These are phyloP conservation scores for Lachnellula cervina DNA, from an alignment of 2,329 filamentous ascomycete genomes.

Conservation along the genomic window DNA sequence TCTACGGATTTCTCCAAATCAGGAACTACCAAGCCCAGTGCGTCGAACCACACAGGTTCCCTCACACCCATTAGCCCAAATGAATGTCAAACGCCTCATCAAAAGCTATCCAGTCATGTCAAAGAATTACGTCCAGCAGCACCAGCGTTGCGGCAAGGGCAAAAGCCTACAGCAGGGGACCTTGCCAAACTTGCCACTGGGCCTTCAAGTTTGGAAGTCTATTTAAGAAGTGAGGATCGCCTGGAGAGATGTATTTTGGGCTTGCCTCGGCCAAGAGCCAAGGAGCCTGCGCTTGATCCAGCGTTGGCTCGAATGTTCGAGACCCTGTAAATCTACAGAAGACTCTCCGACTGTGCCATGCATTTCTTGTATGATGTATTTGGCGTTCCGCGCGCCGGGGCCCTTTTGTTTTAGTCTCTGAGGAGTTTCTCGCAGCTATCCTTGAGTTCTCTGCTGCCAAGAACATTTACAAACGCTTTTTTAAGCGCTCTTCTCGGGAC, in stretches of 20 bases:
- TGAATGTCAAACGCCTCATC: not conserved
- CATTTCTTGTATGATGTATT: no score
- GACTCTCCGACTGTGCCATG: no score
- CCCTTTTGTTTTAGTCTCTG: no score
- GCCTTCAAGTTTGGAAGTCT: not conserved
- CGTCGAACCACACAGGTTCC: not conserved
- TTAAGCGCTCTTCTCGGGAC: no score
- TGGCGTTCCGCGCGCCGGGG: no score
- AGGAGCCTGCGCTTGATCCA: not conserved
- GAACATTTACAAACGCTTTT: no score
- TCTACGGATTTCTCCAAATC: no score
- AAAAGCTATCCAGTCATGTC: not conserved
- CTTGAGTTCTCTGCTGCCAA: no score
- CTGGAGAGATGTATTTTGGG: not conserved
- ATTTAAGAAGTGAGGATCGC: not conserved
- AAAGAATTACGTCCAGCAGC: not conserved
- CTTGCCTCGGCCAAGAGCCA: not conserved
- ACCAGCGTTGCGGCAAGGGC: not conserved
- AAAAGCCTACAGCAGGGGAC: not conserved
- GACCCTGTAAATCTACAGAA: not conserved
- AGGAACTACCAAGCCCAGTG: not conserved
- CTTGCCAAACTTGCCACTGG: not conserved
- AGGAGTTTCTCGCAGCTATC: no score
- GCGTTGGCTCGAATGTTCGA: not conserved
- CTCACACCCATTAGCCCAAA: not conserved